A percentile compares a stretch with the other conserved stretches of the same genome.
phyloP scores from a whole-genome alignment of 345 rosid genomes.

The Abelmoschus esculentus region DNA sequence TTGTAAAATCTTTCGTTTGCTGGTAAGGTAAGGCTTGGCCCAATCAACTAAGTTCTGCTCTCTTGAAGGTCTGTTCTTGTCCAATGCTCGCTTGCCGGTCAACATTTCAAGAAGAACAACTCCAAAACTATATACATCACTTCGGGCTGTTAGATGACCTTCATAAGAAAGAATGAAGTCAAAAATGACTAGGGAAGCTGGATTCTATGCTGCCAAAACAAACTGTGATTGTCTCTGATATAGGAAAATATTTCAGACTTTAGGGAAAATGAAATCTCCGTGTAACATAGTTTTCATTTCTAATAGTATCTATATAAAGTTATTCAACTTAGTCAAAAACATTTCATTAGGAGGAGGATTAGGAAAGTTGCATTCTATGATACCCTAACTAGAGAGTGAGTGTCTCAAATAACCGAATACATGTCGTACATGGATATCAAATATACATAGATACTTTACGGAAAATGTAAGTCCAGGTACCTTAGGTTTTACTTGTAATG shows the following conservation, averaged over 20 bases:
- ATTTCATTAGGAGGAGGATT: not conserved
- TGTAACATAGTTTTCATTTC: no score
- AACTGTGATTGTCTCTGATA: no score
- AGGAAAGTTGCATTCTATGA: not conserved
- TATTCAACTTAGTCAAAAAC: no score
- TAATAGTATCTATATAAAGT: no score
- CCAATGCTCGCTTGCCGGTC: not conserved
- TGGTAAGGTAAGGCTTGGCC: not conserved
- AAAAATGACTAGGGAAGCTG: no score
- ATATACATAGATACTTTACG: no score
- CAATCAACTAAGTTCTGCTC: not conserved
- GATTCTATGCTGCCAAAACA: no score
- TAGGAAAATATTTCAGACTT: no score
- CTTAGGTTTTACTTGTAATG: no score
- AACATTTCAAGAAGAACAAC: not conserved
- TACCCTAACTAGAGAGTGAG: not conserved
- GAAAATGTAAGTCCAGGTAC: no score
- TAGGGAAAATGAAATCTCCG: no score
- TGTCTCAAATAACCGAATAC: not conserved
- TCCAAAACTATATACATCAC: not conserved
- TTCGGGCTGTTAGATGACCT: not conserved
- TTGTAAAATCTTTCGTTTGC: not conserved
- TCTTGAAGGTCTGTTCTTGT: not conserved
- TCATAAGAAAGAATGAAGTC: not conserved
- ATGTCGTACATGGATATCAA: no score